A percentile compares a stretch with the other conserved stretches of the same genome.
Evolutionary conservation across 768 basidiomycete species (phyloP).

Genomic region (Cantharellus anzutake): DNA sequence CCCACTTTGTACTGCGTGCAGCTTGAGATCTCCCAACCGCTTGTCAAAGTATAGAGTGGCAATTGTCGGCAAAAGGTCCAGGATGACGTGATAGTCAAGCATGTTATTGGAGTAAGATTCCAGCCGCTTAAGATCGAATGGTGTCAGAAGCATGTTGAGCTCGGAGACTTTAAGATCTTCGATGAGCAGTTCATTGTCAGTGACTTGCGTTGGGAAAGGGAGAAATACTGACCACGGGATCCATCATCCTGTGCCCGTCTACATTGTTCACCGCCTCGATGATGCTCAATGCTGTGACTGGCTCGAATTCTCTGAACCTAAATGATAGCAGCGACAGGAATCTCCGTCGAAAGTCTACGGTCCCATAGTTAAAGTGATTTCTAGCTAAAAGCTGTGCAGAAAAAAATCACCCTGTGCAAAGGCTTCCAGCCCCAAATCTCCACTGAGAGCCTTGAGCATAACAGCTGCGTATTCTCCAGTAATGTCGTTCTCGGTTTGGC

Average conservation of each 20-base stretch:
- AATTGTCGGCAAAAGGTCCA: slow-evolving; percentile 73
- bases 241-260: slow-evolving; percentile 17
- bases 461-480: slow-evolving; percentile 95
- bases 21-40: slow-evolving; percentile 34
- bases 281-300: slow-evolving; percentile 70
- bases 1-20: slow-evolving; percentile 81
- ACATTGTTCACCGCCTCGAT: slow-evolving; percentile 57
- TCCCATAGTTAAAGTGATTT: not conserved
- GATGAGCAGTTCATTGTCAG: not conserved
- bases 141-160: slow-evolving; percentile 47
- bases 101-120: slow-evolving; percentile 91
- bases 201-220: not conserved
- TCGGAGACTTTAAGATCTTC: slow-evolving; percentile 31
- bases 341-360: slow-evolving; percentile 71
- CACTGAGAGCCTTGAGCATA: slow-evolving; percentile 65
- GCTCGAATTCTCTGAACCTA: slow-evolving; percentile 87
- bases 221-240: slow-evolving; percentile 1
- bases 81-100: slow-evolving; percentile 90
- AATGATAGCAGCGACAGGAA: slow-evolving; percentile 82
- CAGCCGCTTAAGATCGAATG: slow-evolving; percentile 90
- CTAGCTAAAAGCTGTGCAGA: not conserved
- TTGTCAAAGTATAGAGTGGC: slow-evolving; percentile 72
- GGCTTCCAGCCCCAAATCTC: slow-evolving; percentile 71
- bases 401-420: slow-evolving; percentile 54
- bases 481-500: slow-evolving; percentile 85